Conservation (phyloP, 2,329 filamentous ascomycete species). For the Gremmenia infestans region DNA sequence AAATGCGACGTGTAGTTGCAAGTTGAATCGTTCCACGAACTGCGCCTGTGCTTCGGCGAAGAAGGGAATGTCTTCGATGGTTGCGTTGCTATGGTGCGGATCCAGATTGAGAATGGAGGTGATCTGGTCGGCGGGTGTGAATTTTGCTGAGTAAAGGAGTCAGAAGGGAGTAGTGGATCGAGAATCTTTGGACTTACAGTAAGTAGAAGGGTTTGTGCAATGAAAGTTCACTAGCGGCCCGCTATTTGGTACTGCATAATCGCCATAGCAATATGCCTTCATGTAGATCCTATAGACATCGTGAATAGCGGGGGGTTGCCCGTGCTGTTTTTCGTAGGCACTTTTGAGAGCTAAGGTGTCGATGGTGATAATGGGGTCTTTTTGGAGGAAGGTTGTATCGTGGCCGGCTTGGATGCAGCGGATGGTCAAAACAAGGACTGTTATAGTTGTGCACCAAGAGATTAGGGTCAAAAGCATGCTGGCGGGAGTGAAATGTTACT, state of each 20-base stretch:
- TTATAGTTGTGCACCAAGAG: background rate
- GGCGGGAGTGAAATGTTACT: background rate
- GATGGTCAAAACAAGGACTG: constrained; percentile 4
- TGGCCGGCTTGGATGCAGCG: background rate
- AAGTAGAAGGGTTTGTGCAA: background rate
- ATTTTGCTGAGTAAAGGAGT: background rate
- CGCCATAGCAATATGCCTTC: constrained; percentile 5
- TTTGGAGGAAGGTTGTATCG: background rate
- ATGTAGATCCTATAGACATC: constrained; percentile 9
- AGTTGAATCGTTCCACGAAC: background rate
- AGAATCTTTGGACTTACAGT: background rate
- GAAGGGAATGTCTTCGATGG: constrained; percentile 3
- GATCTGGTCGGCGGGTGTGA: background rate
- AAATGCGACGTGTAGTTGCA: constrained; percentile 4
- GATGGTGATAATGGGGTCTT: constrained; percentile 4
- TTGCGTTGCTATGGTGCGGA: background rate
- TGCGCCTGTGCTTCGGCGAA: background rate
- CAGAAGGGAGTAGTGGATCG: background rate
- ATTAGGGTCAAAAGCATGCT: background rate
- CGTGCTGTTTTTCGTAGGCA: background rate
- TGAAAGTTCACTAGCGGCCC: background rate
- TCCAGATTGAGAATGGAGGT: background rate
- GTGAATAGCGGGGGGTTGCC: constrained; percentile 2
- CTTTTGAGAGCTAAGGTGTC: constrained; percentile 1
- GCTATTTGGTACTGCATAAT: background rate